Evolutionary conservation across 768 basidiomycete genomes (phyloP).

Genomic region (Mycena albidolilacea): DNA sequence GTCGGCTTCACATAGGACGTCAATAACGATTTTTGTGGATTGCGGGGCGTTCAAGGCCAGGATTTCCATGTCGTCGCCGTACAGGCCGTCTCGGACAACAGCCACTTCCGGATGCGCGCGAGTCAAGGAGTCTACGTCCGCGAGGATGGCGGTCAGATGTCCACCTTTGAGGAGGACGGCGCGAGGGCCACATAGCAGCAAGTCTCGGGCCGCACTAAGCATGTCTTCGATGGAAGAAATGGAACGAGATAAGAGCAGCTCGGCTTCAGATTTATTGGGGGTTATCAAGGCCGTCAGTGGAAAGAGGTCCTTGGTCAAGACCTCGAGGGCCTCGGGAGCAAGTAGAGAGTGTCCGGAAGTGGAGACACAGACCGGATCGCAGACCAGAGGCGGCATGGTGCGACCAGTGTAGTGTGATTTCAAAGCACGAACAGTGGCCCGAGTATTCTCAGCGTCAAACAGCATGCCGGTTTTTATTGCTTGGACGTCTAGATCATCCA

Average conservation of each 20-base stretch:
- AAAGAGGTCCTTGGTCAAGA: conserved; percentile 74
- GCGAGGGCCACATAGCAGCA: conserved; percentile 63
- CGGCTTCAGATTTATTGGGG: conserved; percentile 88
- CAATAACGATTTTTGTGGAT: conserved; percentile 66
- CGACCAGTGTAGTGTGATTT: conserved; percentile 53
- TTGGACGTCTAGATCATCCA: conserved; percentile 78
- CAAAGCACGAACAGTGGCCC: conserved; percentile 67
- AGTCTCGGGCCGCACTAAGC: conserved; percentile 66
- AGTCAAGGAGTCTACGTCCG: conserved; percentile 59
- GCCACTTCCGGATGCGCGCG: conserved; percentile 49
- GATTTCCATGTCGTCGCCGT: conserved; percentile 76
- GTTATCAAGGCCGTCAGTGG: conserved; percentile 83
- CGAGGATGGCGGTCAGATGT: conserved; percentile 66
- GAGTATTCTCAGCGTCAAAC: conserved; percentile 68
- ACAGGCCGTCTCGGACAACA: conserved; percentile 61
- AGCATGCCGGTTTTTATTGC: conserved; percentile 96
- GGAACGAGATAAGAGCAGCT: conserved; percentile 68
- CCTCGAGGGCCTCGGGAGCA: conserved; percentile 72
- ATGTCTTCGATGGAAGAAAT: conserved; percentile 72
- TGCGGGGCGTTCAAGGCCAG: conserved; percentile 48
- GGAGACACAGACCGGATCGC: conserved; percentile 94
- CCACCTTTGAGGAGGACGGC: conserved; percentile 91
- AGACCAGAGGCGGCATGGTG: conserved; percentile 70
- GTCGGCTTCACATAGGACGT: conserved; percentile 66
- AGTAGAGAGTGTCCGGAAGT: conserved; percentile 90